A percentile compares a stretch with the other conserved stretches of the same genome.
These are phyloP conservation scores for Penicillium psychrofluorescens DNA, from an alignment of 495 filamentous ascomycete species.

Conservation along the genomic window DNA sequence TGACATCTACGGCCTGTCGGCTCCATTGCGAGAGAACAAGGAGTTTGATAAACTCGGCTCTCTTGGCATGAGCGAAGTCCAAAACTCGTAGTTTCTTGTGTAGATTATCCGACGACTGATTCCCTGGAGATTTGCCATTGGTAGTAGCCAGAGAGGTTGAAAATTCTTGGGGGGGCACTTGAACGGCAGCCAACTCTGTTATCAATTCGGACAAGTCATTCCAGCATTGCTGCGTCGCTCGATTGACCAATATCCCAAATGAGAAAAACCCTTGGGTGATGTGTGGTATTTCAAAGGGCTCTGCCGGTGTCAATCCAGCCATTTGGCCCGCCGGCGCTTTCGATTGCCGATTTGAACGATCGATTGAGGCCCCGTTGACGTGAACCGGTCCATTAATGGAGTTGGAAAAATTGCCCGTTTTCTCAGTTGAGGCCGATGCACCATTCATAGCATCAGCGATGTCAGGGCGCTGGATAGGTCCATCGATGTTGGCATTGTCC, in stretches of 20 bases:
- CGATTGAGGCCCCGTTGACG: conserved; percentile 22
- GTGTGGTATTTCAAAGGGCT: conserved; percentile 68
- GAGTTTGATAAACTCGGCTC: conserved; percentile 79
- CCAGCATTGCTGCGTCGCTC: conserved; percentile 76
- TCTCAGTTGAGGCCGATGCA: conserved; percentile 8
- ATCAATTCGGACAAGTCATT: conserved; percentile 66
- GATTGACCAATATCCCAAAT: conserved; percentile 59
- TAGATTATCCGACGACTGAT: conserved; percentile 58
- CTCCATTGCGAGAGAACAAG: conserved; percentile 86
- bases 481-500: conserved; percentile 30
- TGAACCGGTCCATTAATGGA: conserved; percentile 22
- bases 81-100: conserved; percentile 74
- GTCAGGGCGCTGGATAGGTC: conserved; percentile 16
- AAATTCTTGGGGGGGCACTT: conserved; percentile 35
- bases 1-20: conserved; percentile 65
- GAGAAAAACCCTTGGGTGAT: conserved; percentile 70
- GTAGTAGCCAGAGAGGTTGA: conserved; percentile 15
- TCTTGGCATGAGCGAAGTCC: conserved; percentile 57
- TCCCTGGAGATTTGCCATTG: conserved; percentile 49
- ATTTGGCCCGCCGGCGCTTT: conserved; percentile 2
- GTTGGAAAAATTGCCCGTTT: conserved; percentile 5
- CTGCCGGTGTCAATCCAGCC: neutral
- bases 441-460: conserved; percentile 21
- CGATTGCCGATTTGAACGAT: conserved; percentile 6
- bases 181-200: conserved; percentile 58